These are phyloP conservation scores for Cenococcum geophilum DNA, from an alignment of 495 filamentous ascomycete genomes.

Conservation along the genomic window DNA sequence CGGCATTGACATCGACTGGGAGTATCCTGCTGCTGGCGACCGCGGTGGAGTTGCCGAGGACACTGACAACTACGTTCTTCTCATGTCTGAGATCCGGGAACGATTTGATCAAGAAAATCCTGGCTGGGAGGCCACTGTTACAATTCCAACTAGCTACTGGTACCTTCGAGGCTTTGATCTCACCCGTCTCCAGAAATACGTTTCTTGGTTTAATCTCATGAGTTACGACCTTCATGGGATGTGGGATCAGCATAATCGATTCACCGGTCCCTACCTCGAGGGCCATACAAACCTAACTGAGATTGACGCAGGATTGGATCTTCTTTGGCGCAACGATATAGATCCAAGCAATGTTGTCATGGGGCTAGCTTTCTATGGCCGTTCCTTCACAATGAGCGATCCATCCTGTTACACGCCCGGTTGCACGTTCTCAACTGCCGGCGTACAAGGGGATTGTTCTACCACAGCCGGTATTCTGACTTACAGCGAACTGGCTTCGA, in stretches of 20 bases:
- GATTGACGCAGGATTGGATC: slow-evolving; percentile 44
- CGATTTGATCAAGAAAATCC: slow-evolving; percentile 22
- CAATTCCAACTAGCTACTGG: slow-evolving; percentile 10
- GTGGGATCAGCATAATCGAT: slow-evolving; percentile 14
- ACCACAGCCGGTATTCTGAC: slow-evolving; percentile 12
- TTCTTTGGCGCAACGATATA: slow-evolving; percentile 50
- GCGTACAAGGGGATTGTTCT: slow-evolving; percentile 12
- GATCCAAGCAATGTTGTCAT: slow-evolving; percentile 41
- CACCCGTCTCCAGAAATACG: neutral
- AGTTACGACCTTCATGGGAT: slow-evolving; percentile 15
- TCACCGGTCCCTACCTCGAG: slow-evolving; percentile 35
- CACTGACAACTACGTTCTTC: slow-evolving; percentile 40
- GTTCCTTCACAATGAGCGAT: slow-evolving; percentile 37
- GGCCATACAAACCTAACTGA: slow-evolving; percentile 55
- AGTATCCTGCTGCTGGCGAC: slow-evolving; percentile 48
- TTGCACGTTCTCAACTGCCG: slow-evolving; percentile 30
- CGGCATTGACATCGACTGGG: slow-evolving; percentile 49
- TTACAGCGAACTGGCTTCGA: neutral
- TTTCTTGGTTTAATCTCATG: slow-evolving; percentile 25
- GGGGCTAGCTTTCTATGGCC: slow-evolving; percentile 48
- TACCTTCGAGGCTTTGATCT: slow-evolving; percentile 19
- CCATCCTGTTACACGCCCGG: slow-evolving; percentile 33
- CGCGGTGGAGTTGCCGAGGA: slow-evolving; percentile 43
- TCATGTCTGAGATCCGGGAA: slow-evolving; percentile 37
- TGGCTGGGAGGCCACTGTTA: slow-evolving; percentile 25